phyloP scores from a whole-genome alignment of 768 basidiomycete species.

The Auriscalpium vulgare region DNA sequence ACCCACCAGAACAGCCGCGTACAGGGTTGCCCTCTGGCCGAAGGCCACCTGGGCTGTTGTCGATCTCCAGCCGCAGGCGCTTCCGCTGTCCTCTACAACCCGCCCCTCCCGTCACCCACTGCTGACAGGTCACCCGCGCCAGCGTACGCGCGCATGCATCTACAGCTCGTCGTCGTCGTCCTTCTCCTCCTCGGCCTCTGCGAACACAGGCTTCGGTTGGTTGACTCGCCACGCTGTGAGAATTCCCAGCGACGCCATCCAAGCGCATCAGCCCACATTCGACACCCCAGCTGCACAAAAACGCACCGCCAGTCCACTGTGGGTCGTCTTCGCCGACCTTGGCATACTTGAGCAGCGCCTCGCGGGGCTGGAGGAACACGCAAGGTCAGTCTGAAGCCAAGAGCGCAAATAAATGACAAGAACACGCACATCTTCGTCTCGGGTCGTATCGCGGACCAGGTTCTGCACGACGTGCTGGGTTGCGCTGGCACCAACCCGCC shows the following conservation, averaged over 20 bases:
- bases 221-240: slow-evolving; percentile 77
- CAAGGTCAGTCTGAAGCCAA: neutral
- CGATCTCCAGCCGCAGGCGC: slow-evolving; percentile 76
- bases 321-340: slow-evolving; percentile 68
- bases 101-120: slow-evolving; percentile 14
- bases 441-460: slow-evolving; percentile 81
- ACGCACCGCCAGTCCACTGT: slow-evolving; percentile 77
- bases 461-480: slow-evolving; percentile 97
- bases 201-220: slow-evolving; percentile 84
- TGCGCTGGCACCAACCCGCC: slow-evolving; percentile 92
- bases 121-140: neutral
- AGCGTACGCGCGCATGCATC: slow-evolving; percentile 18
- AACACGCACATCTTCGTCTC: slow-evolving; percentile 89
- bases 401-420: neutral
- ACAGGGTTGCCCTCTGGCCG: no score
- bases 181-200: slow-evolving; percentile 46
- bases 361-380: slow-evolving; percentile 66
- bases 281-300: neutral
- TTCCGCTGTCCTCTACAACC: slow-evolving; percentile 19
- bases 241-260: slow-evolving; percentile 24
- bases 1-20: no score
- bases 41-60: slow-evolving; percentile 21
- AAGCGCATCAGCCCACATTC: slow-evolving; percentile 4
- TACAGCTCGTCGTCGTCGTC: slow-evolving; percentile 48
- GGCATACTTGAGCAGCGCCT: slow-evolving; percentile 93